Evolutionary conservation across 257 asterid species (phyloP).

Genomic region (Anisodus acutangulus): DNA sequence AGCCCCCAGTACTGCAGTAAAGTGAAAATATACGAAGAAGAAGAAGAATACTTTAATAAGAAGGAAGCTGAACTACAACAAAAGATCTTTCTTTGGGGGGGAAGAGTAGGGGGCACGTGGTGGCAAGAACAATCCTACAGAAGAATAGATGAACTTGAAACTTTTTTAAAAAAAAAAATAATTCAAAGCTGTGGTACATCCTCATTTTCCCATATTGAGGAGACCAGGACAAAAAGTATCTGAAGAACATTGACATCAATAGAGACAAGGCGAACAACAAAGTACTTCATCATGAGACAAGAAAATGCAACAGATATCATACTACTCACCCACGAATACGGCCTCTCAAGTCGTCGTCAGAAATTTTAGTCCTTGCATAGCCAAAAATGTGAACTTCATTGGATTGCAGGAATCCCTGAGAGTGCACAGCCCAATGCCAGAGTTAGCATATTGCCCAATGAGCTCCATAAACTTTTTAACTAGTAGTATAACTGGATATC

Average conservation of each 20-base stretch:
- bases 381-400: slow-evolving; percentile 97
- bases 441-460: slow-evolving; percentile 25
- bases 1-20: neutral
- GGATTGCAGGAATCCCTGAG: slow-evolving; percentile 80
- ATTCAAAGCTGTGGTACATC: neutral
- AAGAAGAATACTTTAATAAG: neutral
- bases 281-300: slow-evolving; percentile 20
- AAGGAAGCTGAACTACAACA: neutral
- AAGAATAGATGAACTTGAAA: neutral
- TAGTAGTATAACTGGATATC: neutral
- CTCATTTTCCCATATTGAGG: neutral
- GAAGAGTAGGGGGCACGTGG: neutral
- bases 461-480: slow-evolving; percentile 20
- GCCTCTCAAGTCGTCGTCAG: slow-evolving; percentile 78
- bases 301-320: neutral
- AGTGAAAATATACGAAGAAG: neutral
- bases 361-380: slow-evolving; percentile 89
- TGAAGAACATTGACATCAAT: neutral
- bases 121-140: neutral
- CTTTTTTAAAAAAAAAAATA: neutral
- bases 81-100: neutral
- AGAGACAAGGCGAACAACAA: neutral
- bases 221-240: slow-evolving; percentile 13
- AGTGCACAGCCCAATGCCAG: slow-evolving; percentile 28
- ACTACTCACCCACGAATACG: slow-evolving; percentile 77